A percentile compares a stretch with the other conserved stretches of the same genome.
Conservation (phyloP, 306 rosid species). For the peach (Prunus persica) region Prunus_persica_NCBIv2 NC_034013.1:17271501-17272000, state of each 20-base stretch:
- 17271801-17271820: not conserved
- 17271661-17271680: too few species aligned
- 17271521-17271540: too few species aligned
- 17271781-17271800: not conserved
- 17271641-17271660: too few species aligned
- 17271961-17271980: constrained; percentile 30
- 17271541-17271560: too few species aligned
- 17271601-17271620: too few species aligned
- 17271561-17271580: too few species aligned
- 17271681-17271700: too few species aligned
- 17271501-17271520: too few species aligned
- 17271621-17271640: too few species aligned
- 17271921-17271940: constrained; percentile 41
- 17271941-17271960: constrained; percentile 36
- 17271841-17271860: constrained; percentile 7
- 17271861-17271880: constrained; percentile 25
- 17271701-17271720: not conserved
- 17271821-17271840: not conserved
- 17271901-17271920: constrained; percentile 30
- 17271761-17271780: not conserved
- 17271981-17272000: constrained; percentile 31
- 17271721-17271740: not conserved
- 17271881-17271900: constrained; percentile 64
- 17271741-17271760: not conserved
- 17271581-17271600: too few species aligned